These are phyloP conservation scores for Neurospora hispaniola DNA, from an alignment of 495 filamentous ascomycete genomes.

Conservation along the genomic window DNA sequence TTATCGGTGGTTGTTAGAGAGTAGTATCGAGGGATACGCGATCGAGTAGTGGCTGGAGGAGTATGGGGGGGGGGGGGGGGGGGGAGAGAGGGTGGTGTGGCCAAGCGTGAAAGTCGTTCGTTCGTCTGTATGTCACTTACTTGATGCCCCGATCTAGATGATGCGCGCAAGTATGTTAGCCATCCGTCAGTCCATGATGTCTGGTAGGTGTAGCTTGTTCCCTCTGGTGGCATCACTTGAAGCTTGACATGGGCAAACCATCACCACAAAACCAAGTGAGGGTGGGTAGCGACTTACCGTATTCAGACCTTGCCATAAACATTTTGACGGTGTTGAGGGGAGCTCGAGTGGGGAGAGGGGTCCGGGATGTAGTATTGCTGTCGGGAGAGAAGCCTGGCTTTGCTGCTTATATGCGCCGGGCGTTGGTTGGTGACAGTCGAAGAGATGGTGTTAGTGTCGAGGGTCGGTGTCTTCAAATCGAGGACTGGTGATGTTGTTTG, in stretches of 20 bases:
- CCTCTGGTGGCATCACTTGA: background rate
- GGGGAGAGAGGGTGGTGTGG: background rate
- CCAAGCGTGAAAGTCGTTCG: background rate
- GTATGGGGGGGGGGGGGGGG: no score
- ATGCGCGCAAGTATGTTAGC: conserved; percentile 6
- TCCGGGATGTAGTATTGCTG: background rate
- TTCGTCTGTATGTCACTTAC: conserved; percentile 40
- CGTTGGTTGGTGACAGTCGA: conserved; percentile 9
- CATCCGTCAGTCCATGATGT: background rate
- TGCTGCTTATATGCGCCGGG: background rate
- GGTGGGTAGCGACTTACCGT: conserved; percentile 49
- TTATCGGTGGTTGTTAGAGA: background rate
- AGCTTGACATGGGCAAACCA: conserved; percentile 3
- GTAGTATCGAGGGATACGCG: background rate
- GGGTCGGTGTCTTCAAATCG: background rate
- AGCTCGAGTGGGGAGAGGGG: background rate
- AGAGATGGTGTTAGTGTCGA: conserved; percentile 1
- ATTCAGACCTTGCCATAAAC: conserved; percentile 99
- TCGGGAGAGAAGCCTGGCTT: background rate
- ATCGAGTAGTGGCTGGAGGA: background rate
- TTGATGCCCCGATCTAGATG: conserved; percentile 93
- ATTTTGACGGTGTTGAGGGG: conserved; percentile 49
- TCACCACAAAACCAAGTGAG: background rate
- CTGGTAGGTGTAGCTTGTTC: background rate
- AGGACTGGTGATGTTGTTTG: conserved; percentile 2